Percentiles rank a stretch among this genome's conserved stretches.
These are phyloP conservation scores for Rhodotorula glutinis DNA, from an alignment of 1,284 basidiomycete species.

Conservation along the genomic window DNA sequence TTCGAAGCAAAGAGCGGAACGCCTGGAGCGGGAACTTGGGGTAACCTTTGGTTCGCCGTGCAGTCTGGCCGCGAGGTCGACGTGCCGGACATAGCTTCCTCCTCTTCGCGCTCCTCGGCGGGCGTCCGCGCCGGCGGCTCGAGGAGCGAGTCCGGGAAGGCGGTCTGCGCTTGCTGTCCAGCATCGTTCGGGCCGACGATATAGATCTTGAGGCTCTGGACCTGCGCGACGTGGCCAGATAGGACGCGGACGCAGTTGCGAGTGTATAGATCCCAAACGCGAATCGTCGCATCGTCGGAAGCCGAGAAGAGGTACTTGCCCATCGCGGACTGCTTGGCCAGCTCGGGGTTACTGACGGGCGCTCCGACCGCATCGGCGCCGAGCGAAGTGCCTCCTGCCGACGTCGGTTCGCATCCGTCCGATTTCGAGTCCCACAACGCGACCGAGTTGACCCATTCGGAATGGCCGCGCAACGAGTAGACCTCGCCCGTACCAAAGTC, in stretches of 20 bases:
- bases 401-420: conserved; percentile 42
- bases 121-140: conserved; percentile 22
- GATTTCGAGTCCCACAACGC: conserved; percentile 65
- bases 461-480: conserved; percentile 87
- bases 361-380: conserved; percentile 21
- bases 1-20: neutral
- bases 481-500: conserved; percentile 89
- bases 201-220: conserved; percentile 74
- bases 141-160: conserved; percentile 9
- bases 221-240: conserved; percentile 87
- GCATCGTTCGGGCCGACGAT: conserved; percentile 34
- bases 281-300: conserved; percentile 89
- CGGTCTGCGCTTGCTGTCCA: neutral
- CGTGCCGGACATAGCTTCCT: neutral
- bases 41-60: conserved; percentile 1
- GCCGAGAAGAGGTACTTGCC: conserved; percentile 91
- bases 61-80: neutral
- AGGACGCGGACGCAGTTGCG: conserved; percentile 81
- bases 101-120: neutral
- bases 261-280: conserved; percentile 84
- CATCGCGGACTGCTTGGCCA: conserved; percentile 31
- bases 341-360: conserved; percentile 36
- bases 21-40: neutral
- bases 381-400: conserved; percentile 35
- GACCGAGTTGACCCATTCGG: conserved; percentile 96